Evolutionary conservation across 139 green algal species (phyloP), one percentile per base, ranked within the genome.

Genomic region (Chara braunii): DNA sequence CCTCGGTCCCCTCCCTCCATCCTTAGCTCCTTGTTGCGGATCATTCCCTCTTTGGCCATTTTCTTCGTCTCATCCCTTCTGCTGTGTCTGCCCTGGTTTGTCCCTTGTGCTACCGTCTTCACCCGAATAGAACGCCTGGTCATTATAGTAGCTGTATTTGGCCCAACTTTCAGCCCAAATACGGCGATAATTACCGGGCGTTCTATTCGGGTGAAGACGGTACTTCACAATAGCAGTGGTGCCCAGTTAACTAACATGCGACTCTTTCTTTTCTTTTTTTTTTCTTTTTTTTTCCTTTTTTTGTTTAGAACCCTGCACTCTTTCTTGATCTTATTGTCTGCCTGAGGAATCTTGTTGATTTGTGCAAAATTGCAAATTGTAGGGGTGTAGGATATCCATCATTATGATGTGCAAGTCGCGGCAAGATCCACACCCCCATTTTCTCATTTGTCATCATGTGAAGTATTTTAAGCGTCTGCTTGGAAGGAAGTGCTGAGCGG

Each of bases 341-440:
- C n/a, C 18, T 48, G n/a, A 48, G 40, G 40, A n/a, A 26, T 48
- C 40, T 26, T n/a, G 18, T n/a, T 18, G 18, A n/a, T 18, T 18
- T 18, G 40, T 48, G 40, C 40, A 48, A 48, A 48, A 48, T n/a
- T 18, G 40, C 18, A 48, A 48, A 48, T 48, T 48, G 40, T 48
- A 48, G 40, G 40, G 40, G 18, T 18, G 40, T 14, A 18, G 40
- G 40, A 18, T 43, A 5, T 4, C 4, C 29, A 23, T 22, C 8
- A 23, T 22, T 9, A 52, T 43, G 29, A 22, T 23, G 29, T 6
- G 71, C 2, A 14, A 51, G 2, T 71, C 58, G 33, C 56, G 60
- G 9, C 28, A 43, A n/a, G n/a, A n/a, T n/a, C n/a, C 18, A 18
- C 18, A 18, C 18, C 51, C 37, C 51, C 51, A 22, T 12, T 33